Evolutionary conservation across 768 basidiomycete species (phyloP), one percentile per base, ranked within the genome.

Genomic region (Lentinula sp.): DNA sequence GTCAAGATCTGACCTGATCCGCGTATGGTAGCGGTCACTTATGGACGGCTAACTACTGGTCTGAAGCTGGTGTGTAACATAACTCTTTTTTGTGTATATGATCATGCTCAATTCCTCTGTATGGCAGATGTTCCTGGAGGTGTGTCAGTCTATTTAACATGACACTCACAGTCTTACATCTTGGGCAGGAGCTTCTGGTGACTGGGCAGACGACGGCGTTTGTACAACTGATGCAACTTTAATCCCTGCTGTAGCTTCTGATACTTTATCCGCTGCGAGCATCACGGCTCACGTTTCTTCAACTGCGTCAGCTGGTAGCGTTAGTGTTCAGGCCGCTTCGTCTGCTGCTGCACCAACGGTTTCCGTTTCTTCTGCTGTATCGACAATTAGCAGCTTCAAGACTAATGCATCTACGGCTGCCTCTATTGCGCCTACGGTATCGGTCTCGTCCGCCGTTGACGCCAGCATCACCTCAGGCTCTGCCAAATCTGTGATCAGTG

Each of bases 21-120:
- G 12, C 33, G 5, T 15, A 33, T 20, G 1, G 35, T 52, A 82
- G 82, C 57, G 79, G 80, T 10, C 68, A 81, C 62, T 70, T 82
- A 9, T 84, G 82, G 82, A 76, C 72, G 0, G 81, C 81, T 4
- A 67, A 74, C 57, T 80, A 76, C 75, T 84, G 83, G 82, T 73
- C 71, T 9, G 69, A 80, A 46, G 66, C 68, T 23, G 79, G 81
- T 69, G 55, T 36, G 66, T 58, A 9, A 9, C 12, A 33, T 51
- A 9, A 32, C 16, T 49, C 7, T 51, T 35, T 13, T 3, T 10
- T 35, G 16, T 9, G 35, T 28, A 15, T 51, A 4, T 15, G 9
- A 33, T 33, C 4, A n/a, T 16, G 7, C 50, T 51, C 13, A 51
- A 33, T 51, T 15, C 28, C 10, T 2, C 16, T 42, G 10, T 13